A percentile compares a stretch with the other conserved stretches of the same genome.
Conservation (phyloP, 306 rosid genomes). For the Vigna radiata region DNA sequence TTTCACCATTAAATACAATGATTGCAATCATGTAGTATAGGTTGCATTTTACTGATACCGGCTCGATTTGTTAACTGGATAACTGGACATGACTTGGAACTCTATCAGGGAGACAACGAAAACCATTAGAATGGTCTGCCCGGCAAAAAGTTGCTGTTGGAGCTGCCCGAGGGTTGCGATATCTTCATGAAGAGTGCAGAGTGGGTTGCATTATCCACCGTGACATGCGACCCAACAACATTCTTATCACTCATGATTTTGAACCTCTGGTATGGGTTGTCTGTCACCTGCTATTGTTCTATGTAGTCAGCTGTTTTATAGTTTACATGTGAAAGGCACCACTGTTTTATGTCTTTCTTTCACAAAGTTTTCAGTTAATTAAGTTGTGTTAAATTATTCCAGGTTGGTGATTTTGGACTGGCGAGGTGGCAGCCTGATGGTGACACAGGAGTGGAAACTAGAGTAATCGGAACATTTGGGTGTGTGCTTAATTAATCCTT, state of each 20-base stretch:
- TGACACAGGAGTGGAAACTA: conserved; percentile 88
- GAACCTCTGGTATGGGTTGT: conserved; percentile 77
- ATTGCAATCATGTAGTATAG: neutral
- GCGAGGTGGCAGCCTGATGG: conserved; percentile 99
- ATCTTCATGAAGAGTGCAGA: conserved; percentile 99
- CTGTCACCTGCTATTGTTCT: neutral
- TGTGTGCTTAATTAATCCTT: conserved; percentile 39
- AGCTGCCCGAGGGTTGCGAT: conserved; percentile 97
- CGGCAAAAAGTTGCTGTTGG: conserved; percentile 93
- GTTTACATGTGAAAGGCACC: neutral
- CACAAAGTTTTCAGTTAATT: neutral
- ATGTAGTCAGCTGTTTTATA: neutral
- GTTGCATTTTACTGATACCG: neutral
- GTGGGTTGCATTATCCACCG: conserved; percentile 99
- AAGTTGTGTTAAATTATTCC: conserved; percentile 34
- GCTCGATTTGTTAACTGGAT: conserved; percentile 38
- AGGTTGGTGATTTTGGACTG: conserved; percentile 99
- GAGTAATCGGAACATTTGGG: conserved; percentile 99
- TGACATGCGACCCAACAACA: conserved; percentile 99
- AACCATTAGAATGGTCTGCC: conserved; percentile 89
- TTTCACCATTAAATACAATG: conserved; percentile 2
- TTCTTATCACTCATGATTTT: conserved; percentile 98
- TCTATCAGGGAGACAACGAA: conserved; percentile 71
- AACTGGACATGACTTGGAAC: conserved; percentile 36
- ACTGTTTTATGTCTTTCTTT: neutral